Conservation (phyloP, 208 protist genomes). For the Porcisia deanei region DNA sequence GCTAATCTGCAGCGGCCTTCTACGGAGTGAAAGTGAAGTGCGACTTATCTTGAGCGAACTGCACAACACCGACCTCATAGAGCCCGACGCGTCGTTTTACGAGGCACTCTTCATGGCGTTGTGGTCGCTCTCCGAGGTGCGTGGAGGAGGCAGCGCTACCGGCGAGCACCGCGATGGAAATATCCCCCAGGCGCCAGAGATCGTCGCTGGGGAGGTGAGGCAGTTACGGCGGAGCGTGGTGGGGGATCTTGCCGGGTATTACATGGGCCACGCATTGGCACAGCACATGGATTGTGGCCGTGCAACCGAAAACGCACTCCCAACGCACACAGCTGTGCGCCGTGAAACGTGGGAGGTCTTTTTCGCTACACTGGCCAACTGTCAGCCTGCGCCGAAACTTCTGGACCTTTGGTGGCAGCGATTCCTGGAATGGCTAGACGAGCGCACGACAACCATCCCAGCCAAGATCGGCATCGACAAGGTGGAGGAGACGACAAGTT, state of each 20-base stretch:
- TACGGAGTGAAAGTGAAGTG: constrained; percentile 37
- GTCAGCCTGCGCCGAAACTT: constrained; percentile 66
- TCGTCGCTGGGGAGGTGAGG: constrained; percentile 30
- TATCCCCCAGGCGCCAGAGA: background rate
- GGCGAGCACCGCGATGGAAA: background rate
- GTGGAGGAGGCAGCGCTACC: background rate
- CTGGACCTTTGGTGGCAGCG: constrained; percentile 81
- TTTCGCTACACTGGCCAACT: constrained; percentile 51
- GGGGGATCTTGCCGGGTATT: constrained; percentile 62
- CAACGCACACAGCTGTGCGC: constrained; percentile 11
- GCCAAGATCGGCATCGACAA: constrained; percentile 10
- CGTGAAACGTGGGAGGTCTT: constrained; percentile 58
- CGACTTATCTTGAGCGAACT: constrained; percentile 57
- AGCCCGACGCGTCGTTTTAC: constrained; percentile 50
- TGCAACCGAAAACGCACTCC: background rate
- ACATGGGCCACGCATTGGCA: constrained; percentile 70
- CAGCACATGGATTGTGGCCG: background rate
- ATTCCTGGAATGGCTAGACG: constrained; percentile 36
- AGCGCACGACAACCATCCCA: background rate
- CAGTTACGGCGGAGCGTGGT: constrained; percentile 27
- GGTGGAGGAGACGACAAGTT: background rate
- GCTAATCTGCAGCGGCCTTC: constrained; percentile 43
- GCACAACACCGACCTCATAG: constrained; percentile 45
- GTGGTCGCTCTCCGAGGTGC: constrained; percentile 15
- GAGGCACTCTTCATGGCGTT: constrained; percentile 37